Base-by-base conservation (phyloP, 2,329 filamentous ascomycete species). In the Pseudomassariella vexata region DNA sequence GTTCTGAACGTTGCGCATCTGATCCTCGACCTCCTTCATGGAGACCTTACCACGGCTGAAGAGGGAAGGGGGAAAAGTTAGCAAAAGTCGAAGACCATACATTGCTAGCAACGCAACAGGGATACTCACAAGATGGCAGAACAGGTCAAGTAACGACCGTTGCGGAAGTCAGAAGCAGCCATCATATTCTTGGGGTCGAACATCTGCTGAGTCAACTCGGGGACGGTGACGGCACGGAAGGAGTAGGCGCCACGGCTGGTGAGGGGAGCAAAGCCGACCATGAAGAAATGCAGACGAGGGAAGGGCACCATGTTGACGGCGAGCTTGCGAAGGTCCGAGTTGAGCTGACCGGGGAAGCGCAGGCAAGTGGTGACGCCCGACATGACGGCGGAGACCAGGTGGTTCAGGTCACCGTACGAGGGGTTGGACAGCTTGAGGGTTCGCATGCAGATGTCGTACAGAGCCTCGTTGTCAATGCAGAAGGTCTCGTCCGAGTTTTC, bases 161-260 rank as follows among this genome's bases (percentile, higher is more conserved):
- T 98, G 58, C 92, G 87, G 88, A 98, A 98, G 75, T 98, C 92
- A 45, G 89, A 94, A 47, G 92, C 92, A 70, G 92, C 92, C 92
- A 98, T 98, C 90, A 98, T 98, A 83, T 98, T 98, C 88, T 96
- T 98, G 59, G 92, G 90, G 76, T 98, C 92, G 76, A 94, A 98
- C 88, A 98, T 96, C 70, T 98, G 92, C 76, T 98, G 92, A 57
- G 92, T 96, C 65, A 98, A 79, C 77, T 98, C 92, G 37, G 92
- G 90, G 42, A 98, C 92, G 58, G 83, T 89, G 66, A 96, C 85
- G 49, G 92, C 90, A 62, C 92, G 92, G 90, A 96, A 98, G 52
- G 85, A 87, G 77, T 94, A 68, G 49, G 90, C 84, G 55, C 82
- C 81, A 66, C 84, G 82, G 70, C 87, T 94, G 65, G 92, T 98